A percentile compares a stretch with the other conserved stretches of the same genome.
phyloP scores from a whole-genome alignment of 257 asterid species.

The Gynochthodes officinalis region DNA sequence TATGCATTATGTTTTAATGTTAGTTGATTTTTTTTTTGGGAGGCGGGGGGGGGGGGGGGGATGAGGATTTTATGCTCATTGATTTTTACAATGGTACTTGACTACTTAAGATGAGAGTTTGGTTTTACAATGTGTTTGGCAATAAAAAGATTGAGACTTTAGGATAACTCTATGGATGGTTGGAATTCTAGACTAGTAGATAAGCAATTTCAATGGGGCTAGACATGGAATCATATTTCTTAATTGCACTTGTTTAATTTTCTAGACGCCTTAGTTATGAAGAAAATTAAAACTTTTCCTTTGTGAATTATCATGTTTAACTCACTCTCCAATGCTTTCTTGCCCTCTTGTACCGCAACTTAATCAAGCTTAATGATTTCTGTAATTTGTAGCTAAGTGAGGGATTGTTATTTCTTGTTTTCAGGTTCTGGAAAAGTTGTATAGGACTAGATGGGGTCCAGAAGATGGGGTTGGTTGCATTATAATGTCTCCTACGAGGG shows the following conservation, averaged over 20 bases:
- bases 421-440: slow-evolving; percentile 79
- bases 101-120: no score
- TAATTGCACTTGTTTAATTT: background rate
- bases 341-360: background rate
- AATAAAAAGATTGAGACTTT: background rate
- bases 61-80: background rate
- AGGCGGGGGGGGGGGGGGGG: no score
- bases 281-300: background rate
- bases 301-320: background rate
- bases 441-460: slow-evolving; percentile 85
- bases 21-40: no score
- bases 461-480: slow-evolving; percentile 97
- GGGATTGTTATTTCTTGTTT: slow-evolving; percentile 13
- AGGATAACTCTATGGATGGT: background rate
- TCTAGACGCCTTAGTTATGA: background rate
- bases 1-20: background rate
- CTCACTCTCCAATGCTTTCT: background rate
- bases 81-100: no score
- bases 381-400: background rate
- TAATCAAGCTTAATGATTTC: background rate
- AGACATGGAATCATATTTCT: background rate
- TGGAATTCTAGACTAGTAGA: background rate
- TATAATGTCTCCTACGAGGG: slow-evolving; percentile 95
- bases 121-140: background rate
- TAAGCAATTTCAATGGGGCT: background rate